Conservation (phyloP, 2,329 filamentous ascomycete species). For the Scedosporium boydii region DNA sequence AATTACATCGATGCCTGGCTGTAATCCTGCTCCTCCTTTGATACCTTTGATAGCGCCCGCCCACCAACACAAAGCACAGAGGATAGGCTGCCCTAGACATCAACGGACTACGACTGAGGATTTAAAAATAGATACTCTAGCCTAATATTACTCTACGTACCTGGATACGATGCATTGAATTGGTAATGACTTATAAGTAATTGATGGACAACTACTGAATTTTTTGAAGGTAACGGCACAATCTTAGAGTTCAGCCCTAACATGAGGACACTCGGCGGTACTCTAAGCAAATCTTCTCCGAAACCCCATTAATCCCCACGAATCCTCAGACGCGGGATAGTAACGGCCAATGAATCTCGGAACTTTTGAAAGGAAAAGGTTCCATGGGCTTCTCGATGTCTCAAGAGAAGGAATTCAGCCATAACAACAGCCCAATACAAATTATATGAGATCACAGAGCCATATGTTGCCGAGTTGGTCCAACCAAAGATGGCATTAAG, state of each 20-base stretch:
- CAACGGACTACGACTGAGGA: too few species aligned
- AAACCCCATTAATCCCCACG: neutral
- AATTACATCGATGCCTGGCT: too few species aligned
- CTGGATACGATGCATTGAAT: too few species aligned
- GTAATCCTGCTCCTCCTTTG: neutral
- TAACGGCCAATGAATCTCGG: neutral
- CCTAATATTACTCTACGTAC: too few species aligned
- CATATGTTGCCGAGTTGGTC: slow-evolving; percentile 68
- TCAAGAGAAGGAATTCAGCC: slow-evolving; percentile 46
- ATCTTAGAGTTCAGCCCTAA: too few species aligned
- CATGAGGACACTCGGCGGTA: too few species aligned
- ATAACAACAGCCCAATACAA: slow-evolving; percentile 69
- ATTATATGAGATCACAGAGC: slow-evolving; percentile 71
- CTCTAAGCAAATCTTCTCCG: too few species aligned
- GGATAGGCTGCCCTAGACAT: too few species aligned
- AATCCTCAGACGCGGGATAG: neutral
- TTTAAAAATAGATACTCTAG: too few species aligned
- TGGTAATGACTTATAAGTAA: too few species aligned
- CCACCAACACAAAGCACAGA: neutral
- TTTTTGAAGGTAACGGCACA: too few species aligned
- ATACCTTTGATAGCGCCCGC: neutral
- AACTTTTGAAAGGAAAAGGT: neutral
- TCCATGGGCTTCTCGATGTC: slow-evolving; percentile 43
- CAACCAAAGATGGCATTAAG: slow-evolving; percentile 69
- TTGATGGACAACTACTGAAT: too few species aligned